Evolutionary conservation across 192 early-diverging fungal genomes (phyloP).

Genomic region (Backusella parvicylindrica): DNA sequence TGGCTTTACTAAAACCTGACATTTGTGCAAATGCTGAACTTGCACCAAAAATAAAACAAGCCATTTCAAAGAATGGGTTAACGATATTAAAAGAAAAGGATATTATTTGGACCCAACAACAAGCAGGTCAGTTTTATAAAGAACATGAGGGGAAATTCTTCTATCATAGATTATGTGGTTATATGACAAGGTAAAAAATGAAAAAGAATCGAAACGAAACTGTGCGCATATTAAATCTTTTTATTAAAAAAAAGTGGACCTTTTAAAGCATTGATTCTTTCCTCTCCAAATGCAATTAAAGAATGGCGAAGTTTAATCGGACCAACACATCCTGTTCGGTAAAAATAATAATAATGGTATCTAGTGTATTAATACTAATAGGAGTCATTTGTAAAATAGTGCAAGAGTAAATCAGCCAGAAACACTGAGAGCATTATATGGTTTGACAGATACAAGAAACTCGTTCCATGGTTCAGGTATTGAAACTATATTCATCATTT

Average conservation of each 20-base stretch:
- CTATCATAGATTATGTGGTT: slow-evolving; percentile 63
- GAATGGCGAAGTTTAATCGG: slow-evolving; percentile 65
- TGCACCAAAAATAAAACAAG: slow-evolving; percentile 36
- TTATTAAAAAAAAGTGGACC: slow-evolving; percentile 43
- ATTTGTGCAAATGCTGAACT: slow-evolving; percentile 56
- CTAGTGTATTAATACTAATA: not conserved
- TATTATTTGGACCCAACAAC: slow-evolving; percentile 48
- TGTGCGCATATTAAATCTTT: not conserved
- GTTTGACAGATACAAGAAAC: slow-evolving; percentile 72
- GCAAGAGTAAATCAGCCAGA: slow-evolving; percentile 53
- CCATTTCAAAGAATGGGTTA: slow-evolving; percentile 40
- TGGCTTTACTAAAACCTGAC: slow-evolving; percentile 74
- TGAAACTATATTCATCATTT: not conserved
- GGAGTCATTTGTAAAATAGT: slow-evolving; percentile 19
- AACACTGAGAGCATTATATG: slow-evolving; percentile 59
- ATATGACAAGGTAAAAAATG: slow-evolving; percentile 59
- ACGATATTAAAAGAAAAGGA: slow-evolving; percentile 37
- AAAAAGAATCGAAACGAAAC: not conserved
- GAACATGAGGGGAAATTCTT: slow-evolving; percentile 69
- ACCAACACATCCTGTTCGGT: slow-evolving; percentile 63
- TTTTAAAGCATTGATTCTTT: slow-evolving; percentile 56
- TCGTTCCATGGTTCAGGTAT: slow-evolving; percentile 74
- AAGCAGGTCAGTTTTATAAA: slow-evolving; percentile 63
- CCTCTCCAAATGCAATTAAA: slow-evolving; percentile 52
- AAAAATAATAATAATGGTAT: slow-evolving; percentile 1